Evolutionary conservation across 345 rosid genomes (phyloP), one percentile per base, ranked within the genome.

Genomic region (Ceriops decandra): DNA sequence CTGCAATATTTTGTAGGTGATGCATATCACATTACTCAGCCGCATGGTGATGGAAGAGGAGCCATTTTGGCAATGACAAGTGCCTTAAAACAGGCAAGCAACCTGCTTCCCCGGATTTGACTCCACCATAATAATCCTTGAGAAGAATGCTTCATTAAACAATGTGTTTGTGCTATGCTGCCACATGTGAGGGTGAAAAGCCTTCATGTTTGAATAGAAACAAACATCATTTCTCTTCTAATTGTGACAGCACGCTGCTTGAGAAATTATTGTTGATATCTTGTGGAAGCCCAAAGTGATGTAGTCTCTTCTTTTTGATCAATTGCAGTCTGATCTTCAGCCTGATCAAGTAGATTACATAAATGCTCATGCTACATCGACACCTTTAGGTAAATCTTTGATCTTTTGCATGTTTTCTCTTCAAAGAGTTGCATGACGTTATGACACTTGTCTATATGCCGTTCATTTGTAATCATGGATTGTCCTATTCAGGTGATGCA

Each of bases 281-380:
- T 71, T 54, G 57, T 67, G 32, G 28, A 38, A 26, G 52, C 38
- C 27, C 28, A 74, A 76, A 65, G 63, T 68, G 57, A 59, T 72
- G 57, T 72, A 67, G 49, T 60, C 26, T 51, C 73, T 70, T 28
- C 38, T 63, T 77, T 69, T 36, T 59, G n/a, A 22, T 76, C 49
- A 47, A 30, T 76, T 76, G 78, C 86, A 95, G 96, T 85, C 98
- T 51, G 93, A 92, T 71, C 78, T 95, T 75, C 82, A 69, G 64
- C 86, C 95, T 54, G 72, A 75, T 74, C 92, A 91, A 80, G 93
- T 95, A 66, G 95, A 88, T 78, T 95, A 91, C 66, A 73, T 91
- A 60, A 95, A 95, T 60, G 93, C 99, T 22, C 99, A 95, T 85
- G 99, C 99, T 32, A 95, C 96, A 38, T 95, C 97, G 27, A 95